These are phyloP conservation scores for Clohesyomyces aquaticus DNA, from an alignment of 495 filamentous ascomycete species.

Conservation along the genomic window DNA sequence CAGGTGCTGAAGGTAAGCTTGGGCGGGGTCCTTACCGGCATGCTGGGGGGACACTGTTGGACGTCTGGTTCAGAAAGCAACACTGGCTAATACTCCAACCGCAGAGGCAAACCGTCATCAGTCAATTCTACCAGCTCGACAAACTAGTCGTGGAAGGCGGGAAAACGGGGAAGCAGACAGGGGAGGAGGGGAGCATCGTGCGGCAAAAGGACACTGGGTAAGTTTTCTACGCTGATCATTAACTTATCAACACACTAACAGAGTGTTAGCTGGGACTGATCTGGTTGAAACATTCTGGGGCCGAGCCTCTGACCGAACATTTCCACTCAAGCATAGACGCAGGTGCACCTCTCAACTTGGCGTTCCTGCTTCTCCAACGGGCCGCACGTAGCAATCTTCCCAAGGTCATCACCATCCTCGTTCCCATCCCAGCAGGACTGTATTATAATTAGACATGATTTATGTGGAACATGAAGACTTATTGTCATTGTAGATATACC, in stretches of 20 bases:
- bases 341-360: neutral
- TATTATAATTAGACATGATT: constrained; percentile 16
- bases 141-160: constrained; percentile 91
- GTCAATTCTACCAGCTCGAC: constrained; percentile 93
- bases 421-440: too few relatives aligned
- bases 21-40: neutral
- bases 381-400: neutral
- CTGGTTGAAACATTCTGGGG: neutral
- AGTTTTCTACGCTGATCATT: constrained; percentile 40
- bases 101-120: constrained; percentile 92
- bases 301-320: neutral
- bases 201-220: constrained; percentile 84
- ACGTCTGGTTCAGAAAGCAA: neutral
- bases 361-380: neutral
- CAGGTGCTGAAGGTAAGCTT: constrained; percentile 81
- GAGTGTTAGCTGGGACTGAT: constrained; percentile 32
- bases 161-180: constrained; percentile 74
- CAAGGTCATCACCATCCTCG: neutral
- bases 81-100: constrained; percentile 24
- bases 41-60: neutral
- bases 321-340: neutral
- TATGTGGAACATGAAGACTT: neutral
- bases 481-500: neutral
- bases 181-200: constrained; percentile 67
- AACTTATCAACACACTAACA: constrained; percentile 4